Percentiles rank a stretch among this genome's conserved stretches.
Evolutionary conservation across 805 yeast species (phyloP).

Genomic region (Cyberlindnera suaveolens): DNA sequence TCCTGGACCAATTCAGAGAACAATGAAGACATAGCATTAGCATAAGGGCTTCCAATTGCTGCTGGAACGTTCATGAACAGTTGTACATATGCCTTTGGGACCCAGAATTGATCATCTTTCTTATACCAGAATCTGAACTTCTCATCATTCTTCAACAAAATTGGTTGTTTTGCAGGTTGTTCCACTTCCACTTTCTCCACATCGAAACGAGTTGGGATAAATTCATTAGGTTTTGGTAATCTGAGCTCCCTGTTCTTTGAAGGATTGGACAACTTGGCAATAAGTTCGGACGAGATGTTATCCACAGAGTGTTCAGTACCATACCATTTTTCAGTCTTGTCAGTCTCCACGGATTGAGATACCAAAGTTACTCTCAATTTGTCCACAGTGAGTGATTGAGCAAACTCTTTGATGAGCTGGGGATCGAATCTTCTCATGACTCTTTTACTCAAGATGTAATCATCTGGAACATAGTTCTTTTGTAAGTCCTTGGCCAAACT

Average conservation of each 20-base stretch:
- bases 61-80: constrained; percentile 61
- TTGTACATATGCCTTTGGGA: constrained; percentile 76
- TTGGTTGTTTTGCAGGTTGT: constrained; percentile 46
- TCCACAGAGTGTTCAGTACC: constrained; percentile 70
- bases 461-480: constrained; percentile 54
- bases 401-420: constrained; percentile 42
- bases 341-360: constrained; percentile 45
- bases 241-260: constrained; percentile 34
- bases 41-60: constrained; percentile 50
- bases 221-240: constrained; percentile 71
- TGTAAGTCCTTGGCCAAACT: constrained; percentile 56
- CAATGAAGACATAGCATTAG: constrained; percentile 52
- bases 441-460: constrained; percentile 49
- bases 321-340: constrained; percentile 73
- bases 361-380: constrained; percentile 58
- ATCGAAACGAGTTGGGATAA: constrained; percentile 73
- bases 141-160: constrained; percentile 45
- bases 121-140: constrained; percentile 75
- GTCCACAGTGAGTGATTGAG: constrained; percentile 42
- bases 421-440: constrained; percentile 57
- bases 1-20: constrained; percentile 71
- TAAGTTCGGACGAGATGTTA: constrained; percentile 36
- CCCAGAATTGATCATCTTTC: constrained; percentile 81
- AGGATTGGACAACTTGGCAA: constrained; percentile 27
- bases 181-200: constrained; percentile 40